Base-by-base conservation (phyloP, 176 grass and related monocot species). In the Eleusine coracana region DNA sequence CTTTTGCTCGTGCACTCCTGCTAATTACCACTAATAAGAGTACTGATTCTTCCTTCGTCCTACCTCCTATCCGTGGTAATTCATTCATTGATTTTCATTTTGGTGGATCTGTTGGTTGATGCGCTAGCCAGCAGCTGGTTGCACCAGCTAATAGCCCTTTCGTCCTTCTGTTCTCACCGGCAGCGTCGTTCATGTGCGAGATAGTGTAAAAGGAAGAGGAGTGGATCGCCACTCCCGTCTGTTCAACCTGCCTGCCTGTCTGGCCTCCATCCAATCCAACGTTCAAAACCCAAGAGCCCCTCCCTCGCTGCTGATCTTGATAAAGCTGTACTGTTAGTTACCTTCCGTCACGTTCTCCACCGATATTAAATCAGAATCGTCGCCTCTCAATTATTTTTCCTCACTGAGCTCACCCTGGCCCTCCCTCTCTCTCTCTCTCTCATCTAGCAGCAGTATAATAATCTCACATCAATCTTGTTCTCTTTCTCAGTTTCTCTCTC, bases 331-430 rank as follows among this genome's bases (percentile, higher is more conserved):
- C 50, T 37, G 25, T 31, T 44, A 55, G 5, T 80, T 73, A 78
- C 81, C 93, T 82, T 77, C 88, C 73, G 66, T 81, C 93, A 95
- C 93, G 93, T 95, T 95, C 93, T 92, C 82, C 61, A 45, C 62
- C 51, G 37, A 76, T 81, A 75, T 76, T 87, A 81, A 70, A 75
- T 78, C 40, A 42, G 6, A 7, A 7, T 45, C 31, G 31, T 76
- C 66, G 71, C 8, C 25, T 62, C 59, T 10, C 6, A 6, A 21
- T 58, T n/a, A 55, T 55, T 18, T 18, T 55, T 20, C 7, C 20
- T n/a, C 55, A 10, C 16, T 55, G 4, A 18, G 52, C 14, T 16
- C 31, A 34, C 31, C 31, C 50, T 16, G 14, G 2, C 4, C 5
- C 52, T 20, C 17, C 2, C 13, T 16, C 49, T 51, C 15, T 48